These are phyloP conservation scores for Nannizzia gypsea DNA, from an alignment of 2,329 filamentous ascomycete genomes.

Conservation along the genomic window DNA sequence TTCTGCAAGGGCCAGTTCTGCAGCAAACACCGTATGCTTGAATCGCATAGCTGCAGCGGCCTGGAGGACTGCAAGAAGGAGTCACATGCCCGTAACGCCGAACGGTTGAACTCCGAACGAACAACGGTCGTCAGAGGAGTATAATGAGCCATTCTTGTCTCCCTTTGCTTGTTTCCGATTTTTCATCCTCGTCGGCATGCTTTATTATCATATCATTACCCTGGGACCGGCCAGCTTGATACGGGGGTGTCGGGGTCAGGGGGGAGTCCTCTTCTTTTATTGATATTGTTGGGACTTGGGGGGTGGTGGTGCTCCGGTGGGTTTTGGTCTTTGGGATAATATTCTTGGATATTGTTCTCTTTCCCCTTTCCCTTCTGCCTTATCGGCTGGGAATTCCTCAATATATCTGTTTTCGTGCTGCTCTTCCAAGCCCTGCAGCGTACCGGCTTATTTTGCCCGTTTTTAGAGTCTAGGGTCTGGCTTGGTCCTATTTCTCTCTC, in stretches of 20 bases:
- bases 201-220: background rate
- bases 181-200: background rate
- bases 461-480: background rate
- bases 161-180: background rate
- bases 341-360: constrained; percentile 10
- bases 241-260: background rate
- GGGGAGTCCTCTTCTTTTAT: background rate
- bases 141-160: constrained; percentile 35
- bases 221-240: background rate
- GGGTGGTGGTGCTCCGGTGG: background rate
- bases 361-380: constrained; percentile 13
- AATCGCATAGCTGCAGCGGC: constrained; percentile 86
- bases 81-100: constrained; percentile 84
- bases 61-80: constrained; percentile 98
- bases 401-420: background rate
- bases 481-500: background rate
- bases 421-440: background rate
- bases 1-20: constrained; percentile 94
- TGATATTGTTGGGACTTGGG: background rate
- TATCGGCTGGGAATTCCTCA: constrained; percentile 10
- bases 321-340: background rate
- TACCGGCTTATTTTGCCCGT: background rate
- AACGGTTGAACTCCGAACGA: constrained; percentile 81
- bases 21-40: constrained; percentile 83
- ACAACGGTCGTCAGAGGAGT: constrained; percentile 90